These are phyloP conservation scores for Phialophora verrucosa DNA, from an alignment of 2,329 filamentous ascomycete genomes.

Conservation along the genomic window DNA sequence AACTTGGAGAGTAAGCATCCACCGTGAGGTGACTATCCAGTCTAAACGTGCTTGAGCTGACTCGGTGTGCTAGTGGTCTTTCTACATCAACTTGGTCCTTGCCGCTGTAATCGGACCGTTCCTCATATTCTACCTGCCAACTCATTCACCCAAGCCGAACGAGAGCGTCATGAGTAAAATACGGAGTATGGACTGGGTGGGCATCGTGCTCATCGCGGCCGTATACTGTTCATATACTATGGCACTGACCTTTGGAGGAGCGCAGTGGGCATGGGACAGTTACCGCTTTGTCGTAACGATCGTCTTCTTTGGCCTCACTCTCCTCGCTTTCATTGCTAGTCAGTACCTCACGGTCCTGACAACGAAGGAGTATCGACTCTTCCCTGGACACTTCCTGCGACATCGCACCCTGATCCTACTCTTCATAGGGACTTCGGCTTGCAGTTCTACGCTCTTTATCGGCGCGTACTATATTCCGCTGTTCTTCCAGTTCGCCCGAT, in stretches of 20 bases:
- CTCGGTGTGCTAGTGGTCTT: constrained; percentile 45
- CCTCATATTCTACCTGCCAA: constrained; percentile 53
- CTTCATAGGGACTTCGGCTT: constrained; percentile 50
- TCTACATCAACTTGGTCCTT: constrained; percentile 63
- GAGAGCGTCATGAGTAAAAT: constrained; percentile 39
- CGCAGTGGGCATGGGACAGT: constrained; percentile 55
- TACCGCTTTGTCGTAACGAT: constrained; percentile 55
- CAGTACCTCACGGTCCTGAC: constrained; percentile 56
- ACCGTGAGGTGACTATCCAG: background rate
- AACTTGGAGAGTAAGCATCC: constrained; percentile 22
- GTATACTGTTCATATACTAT: constrained; percentile 54
- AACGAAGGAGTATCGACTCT: constrained; percentile 51
- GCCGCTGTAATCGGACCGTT: constrained; percentile 53
- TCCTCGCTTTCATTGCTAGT: constrained; percentile 54
- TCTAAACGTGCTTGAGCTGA: background rate
- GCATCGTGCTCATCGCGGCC: constrained; percentile 52
- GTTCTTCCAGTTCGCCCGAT: constrained; percentile 60
- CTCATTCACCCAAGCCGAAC: constrained; percentile 39
- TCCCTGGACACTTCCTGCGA: constrained; percentile 57
- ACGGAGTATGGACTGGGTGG: constrained; percentile 53
- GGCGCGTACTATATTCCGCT: constrained; percentile 61
- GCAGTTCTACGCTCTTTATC: constrained; percentile 47
- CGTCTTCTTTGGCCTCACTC: constrained; percentile 53
- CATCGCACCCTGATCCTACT: constrained; percentile 50
- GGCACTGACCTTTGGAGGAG: constrained; percentile 59